Evolutionary conservation across 2,329 filamentous ascomycete species (phyloP), one percentile per base, ranked within the genome.

Genomic region (Bipolaris sorokiniana): DNA sequence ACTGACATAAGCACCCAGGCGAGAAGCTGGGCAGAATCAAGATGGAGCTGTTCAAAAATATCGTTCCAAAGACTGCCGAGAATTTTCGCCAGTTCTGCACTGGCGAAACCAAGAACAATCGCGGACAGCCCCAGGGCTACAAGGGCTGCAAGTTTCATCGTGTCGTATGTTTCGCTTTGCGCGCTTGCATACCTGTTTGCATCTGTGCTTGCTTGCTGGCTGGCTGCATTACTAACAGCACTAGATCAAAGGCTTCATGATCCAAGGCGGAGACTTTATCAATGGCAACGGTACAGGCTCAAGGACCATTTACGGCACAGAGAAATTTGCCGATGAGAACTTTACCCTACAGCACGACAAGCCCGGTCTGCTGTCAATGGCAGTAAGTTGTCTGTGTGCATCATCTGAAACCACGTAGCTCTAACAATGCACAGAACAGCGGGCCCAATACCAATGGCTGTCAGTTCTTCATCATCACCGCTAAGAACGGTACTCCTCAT

Each of bases 1-100:
- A 59, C 70, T 73, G 61, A 74, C 62, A 62, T 61, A 56, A 62
- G 47, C 54, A 47, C 34, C 31, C 58, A 76, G 73, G 73, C 15
- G 73, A 76, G 65, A 72, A 72, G 60, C 56, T 76, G 47, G 73
- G 73, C 9, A 67, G 73, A 47, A 75, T 76, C 57, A 73, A 76
- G 63, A 74, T 76, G 62, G 72, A 97, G 78, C 86, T 99, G 60
- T 97, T 95, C 82, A 87, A 88, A 59, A 85, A 96, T 78, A 83
- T 90, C 20, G 90, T 92, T 0, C 92, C 93, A 62, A 89, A 88
- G 70, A 98, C 95, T 7, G 91, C 92, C 28, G 95, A 98, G 78
- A 98, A 98, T 81, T 98, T 99, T 77, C 90, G 93, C 45, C 92
- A 96, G 74, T 97, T 97, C 80, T 97, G 93, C 80, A 98, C 94